These are phyloP conservation scores for Aspergillus quadricinctus DNA, from an alignment of 2,329 filamentous ascomycete genomes.

Conservation along the genomic window DNA sequence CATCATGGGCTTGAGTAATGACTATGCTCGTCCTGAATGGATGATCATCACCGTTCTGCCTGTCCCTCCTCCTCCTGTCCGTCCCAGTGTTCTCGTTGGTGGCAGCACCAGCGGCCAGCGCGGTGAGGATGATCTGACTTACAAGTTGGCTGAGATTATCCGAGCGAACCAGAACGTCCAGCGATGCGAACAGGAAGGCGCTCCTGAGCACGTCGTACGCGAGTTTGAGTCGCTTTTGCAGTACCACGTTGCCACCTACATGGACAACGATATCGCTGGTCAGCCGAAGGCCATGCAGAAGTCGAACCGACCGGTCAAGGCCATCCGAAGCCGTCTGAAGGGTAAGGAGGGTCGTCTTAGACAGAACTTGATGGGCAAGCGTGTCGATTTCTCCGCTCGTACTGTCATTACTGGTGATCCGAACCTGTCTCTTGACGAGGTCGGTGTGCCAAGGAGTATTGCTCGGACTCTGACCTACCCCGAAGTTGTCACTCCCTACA, in stretches of 20 bases:
- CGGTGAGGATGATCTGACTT: slow-evolving; percentile 98
- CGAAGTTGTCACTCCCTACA: slow-evolving; percentile 95
- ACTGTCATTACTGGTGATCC: slow-evolving; percentile 99
- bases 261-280: slow-evolving; percentile 99
- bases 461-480: slow-evolving; percentile 92
- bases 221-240: slow-evolving; percentile 92
- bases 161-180: slow-evolving; percentile 94
- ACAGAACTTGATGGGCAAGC: slow-evolving; percentile 99
- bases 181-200: slow-evolving; percentile 84
- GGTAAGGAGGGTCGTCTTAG: slow-evolving; percentile 97
- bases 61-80: slow-evolving; percentile 90
- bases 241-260: slow-evolving; percentile 97
- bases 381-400: slow-evolving; percentile 98
- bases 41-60: slow-evolving; percentile 95
- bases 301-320: slow-evolving; percentile 92
- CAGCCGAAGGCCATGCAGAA: slow-evolving; percentile 94
- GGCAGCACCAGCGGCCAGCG: slow-evolving; percentile 87
- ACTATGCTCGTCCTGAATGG: slow-evolving; percentile 97
- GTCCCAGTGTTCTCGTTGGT: slow-evolving; percentile 95
- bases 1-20: slow-evolving; percentile 85
- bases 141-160: slow-evolving; percentile 98
- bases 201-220: slow-evolving; percentile 80
- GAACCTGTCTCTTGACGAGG: slow-evolving; percentile 92
- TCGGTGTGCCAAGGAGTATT: slow-evolving; percentile 91
- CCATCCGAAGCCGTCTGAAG: slow-evolving; percentile 94